Base-by-base conservation (phyloP, 257 asterid genomes). In the Scutellaria barbata region DNA sequence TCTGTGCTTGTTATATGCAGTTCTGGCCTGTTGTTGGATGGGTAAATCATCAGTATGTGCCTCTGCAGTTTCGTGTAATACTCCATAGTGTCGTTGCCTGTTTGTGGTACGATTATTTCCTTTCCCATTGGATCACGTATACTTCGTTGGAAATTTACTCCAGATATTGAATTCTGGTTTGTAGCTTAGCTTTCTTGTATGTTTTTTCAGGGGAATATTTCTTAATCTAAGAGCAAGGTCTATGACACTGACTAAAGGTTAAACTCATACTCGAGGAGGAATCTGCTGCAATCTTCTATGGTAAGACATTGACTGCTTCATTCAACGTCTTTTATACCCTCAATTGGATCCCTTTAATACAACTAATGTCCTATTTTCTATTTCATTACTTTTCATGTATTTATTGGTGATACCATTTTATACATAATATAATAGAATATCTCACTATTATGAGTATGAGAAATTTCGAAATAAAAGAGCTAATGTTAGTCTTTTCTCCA, bases 1-100 rank as follows among this genome's bases (percentile, higher is more conserved):
- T 40, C 16, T 53, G 11, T 37, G 43, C 9, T 60, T 54, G 25
- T 45, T 56, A 18, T 51, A 11, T 81, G 84, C 96, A 95, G 99
- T 89, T 95, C 77, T 89, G 98, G 98, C 99, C 99, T 6, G 92
- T 90, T 10, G 90, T 92, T 69, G 99, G 99, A 74, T 95, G 99
- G 98, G 79, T 95, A 56, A 95, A 92, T 79, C 96, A 95, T 80
- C 95, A 78, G 77, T 95, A 84, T 50, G 81, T 95, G 63, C 98
- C 98, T 0, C 86, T 95, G 75, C 98, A 95, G 85, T 81, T 92
- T 64, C 92, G 98, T 11, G 99, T 95, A 18, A 73, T 95, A 64
- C 81, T 95, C 77, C 98, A 89, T 4, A 95, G 98, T 58, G 50
- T 77, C 9, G 79, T 95, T 10, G 97, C 97, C 67, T 92, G 90